Base-by-base conservation (phyloP, 805 yeast species). In the Yarrowia porcina region DNA sequence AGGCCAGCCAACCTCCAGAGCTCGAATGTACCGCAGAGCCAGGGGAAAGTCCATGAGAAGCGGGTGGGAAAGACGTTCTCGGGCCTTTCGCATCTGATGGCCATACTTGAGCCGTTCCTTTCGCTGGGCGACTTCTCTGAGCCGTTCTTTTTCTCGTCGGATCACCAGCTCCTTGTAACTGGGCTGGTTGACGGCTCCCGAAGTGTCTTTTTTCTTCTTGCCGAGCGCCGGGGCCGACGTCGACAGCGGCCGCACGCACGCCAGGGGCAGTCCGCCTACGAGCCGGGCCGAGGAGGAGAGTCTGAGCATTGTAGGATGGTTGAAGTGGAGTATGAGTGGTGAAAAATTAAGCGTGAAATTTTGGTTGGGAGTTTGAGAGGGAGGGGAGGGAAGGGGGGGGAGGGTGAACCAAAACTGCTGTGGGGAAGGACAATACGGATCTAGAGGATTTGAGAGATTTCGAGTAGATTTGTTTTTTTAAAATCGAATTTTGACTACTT, bases 1-100 rank as follows among this genome's bases (percentile, higher is more conserved):
- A 2, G 93, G 84, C 70, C 88, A 84, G 5, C 99, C 98, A 5
- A 91, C 96, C 74, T 91, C 97, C 5, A 91, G 84, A 0, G 98
- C 97, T 66, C 97, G 80, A 63, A 93, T 72, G 70, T 85, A 91
- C 69, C 88, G 81, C 73, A 90, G 74, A 1, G 97, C 97, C 30
- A 77, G 74, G 6, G 88, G 83, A 8, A 90, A 79, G 56, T 83
- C 85, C 88, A 89, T 84, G 71, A 84, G 87, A 62, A 88, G 77
- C 1, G 92, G 92, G 23, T 56, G 61, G 5, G 49, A 6, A 9
- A 56, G 61, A 0, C 61, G 61, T 6, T 41, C 61, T 12, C 61
- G 61, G 9, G 61, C 61, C 61, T 56, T 39, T 12, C 28, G 28
- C 61, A 56, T 39, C 30, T 56, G 36, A 38, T 20, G 25, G n/a